A percentile compares a stretch with the other conserved stretches of the same genome.
These are phyloP conservation scores for Parasitella parasitica DNA, from an alignment of 371 early-diverging fungal genomes.

Conservation along the genomic window DNA sequence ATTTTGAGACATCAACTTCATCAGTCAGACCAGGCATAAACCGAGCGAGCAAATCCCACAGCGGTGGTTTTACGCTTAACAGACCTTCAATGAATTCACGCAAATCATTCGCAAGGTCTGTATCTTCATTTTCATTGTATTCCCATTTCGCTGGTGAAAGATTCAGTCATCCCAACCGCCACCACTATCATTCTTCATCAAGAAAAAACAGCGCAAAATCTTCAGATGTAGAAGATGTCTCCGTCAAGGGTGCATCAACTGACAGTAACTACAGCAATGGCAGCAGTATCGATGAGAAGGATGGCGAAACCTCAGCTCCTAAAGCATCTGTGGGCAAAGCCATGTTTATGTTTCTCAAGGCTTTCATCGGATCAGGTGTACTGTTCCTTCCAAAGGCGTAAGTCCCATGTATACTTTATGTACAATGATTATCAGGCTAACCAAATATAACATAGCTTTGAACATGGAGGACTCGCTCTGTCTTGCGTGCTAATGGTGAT, in stretches of 20 bases:
- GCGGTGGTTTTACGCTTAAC: constrained; percentile 1
- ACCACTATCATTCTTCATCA: neutral
- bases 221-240: neutral
- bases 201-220: neutral
- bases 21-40: neutral
- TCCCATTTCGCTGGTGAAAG: constrained; percentile 35
- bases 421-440: neutral
- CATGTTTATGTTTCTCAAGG: constrained; percentile 74
- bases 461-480: constrained; percentile 33
- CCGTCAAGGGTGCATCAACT: neutral
- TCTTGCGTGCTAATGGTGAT: constrained; percentile 25
- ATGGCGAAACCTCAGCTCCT: constrained; percentile 15
- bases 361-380: constrained; percentile 75
- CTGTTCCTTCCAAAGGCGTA: constrained; percentile 69
- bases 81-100: constrained; percentile 9
- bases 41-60: constrained; percentile 10
- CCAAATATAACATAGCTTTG: constrained; percentile 10
- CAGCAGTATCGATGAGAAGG: neutral
- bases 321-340: constrained; percentile 66
- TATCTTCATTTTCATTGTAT: constrained; percentile 30
- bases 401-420: neutral
- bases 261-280: neutral
- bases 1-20: neutral
- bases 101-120: constrained; percentile 23
- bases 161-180: constrained; percentile 3